phyloP scores from a whole-genome alignment of 2,329 filamentous ascomycete species.

The Phaeosphaeria sp. region DNA sequence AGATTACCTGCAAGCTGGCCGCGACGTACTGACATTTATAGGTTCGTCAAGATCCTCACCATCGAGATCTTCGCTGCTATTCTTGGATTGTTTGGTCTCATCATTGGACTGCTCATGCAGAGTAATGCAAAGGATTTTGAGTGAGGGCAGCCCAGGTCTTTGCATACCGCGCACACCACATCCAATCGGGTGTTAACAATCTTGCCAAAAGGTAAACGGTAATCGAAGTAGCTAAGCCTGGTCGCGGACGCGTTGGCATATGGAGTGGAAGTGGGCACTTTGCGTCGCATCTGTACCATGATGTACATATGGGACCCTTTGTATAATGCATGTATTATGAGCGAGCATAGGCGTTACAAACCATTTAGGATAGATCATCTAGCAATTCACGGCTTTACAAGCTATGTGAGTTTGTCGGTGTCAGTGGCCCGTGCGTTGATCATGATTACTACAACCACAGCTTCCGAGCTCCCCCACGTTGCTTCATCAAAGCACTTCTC shows the following conservation, averaged over 20 bases:
- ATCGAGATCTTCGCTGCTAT: conserved; percentile 99
- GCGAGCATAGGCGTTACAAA: conserved; percentile 36
- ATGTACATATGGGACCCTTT: conserved; percentile 38
- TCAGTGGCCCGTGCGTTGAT: conserved; percentile 27
- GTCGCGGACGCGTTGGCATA: not conserved
- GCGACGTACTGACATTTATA: conserved; percentile 46
- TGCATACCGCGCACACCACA: not conserved
- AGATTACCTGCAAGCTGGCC: not conserved
- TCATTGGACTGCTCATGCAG: conserved; percentile 88
- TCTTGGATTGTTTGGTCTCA: conserved; percentile 92
- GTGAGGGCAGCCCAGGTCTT: conserved; percentile 13
- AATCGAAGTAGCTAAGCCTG: not conserved
- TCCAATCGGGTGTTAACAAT: not conserved
- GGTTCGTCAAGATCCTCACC: conserved; percentile 98
- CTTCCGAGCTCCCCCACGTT: conserved; percentile 24
- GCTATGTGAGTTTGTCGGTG: conserved; percentile 4
- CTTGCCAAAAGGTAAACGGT: not conserved
- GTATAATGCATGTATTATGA: conserved; percentile 50
- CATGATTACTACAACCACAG: conserved; percentile 9
- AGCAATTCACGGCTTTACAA: conserved; percentile 3
- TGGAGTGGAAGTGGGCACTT: not conserved
- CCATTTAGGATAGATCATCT: conserved; percentile 16
- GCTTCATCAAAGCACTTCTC: conserved; percentile 5
- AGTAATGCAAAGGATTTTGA: conserved; percentile 80
- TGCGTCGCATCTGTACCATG: conserved; percentile 27